A percentile compares a stretch with the other conserved stretches of the same genome.
Conservation (phyloP, 2,329 filamentous ascomycete species). For the Colletotrichum cordylinicola region DNA sequence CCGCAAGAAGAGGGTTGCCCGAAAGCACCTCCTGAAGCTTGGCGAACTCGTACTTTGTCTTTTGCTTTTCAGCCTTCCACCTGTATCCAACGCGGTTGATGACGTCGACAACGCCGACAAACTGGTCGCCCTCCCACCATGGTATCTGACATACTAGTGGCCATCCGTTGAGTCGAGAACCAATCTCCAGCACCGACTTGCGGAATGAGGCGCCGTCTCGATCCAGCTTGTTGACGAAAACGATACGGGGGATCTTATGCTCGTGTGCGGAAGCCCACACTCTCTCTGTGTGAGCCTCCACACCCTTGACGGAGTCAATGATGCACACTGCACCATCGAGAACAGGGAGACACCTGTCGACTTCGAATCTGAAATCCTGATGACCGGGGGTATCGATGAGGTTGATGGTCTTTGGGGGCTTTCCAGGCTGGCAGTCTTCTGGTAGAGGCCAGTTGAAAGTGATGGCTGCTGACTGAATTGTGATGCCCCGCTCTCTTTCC, state of each 20-base stretch:
- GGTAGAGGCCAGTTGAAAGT: constrained; percentile 89
- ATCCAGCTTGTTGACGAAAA: constrained; percentile 82
- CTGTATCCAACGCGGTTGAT: constrained; percentile 76
- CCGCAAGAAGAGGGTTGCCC: constrained; percentile 60
- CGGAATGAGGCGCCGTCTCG: constrained; percentile 81
- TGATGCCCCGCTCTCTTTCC: constrained; percentile 91
- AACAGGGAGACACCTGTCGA: constrained; percentile 86
- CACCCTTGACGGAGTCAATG: constrained; percentile 88
- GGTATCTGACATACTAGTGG: constrained; percentile 94
- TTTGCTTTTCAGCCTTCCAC: constrained; percentile 61
- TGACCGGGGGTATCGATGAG: constrained; percentile 97
- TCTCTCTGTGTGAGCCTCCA: constrained; percentile 96
- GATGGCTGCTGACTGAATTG: constrained; percentile 96
- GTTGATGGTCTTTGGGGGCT: constrained; percentile 74
- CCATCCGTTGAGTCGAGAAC: constrained; percentile 78
- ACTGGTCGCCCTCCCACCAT: constrained; percentile 85
- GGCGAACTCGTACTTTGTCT: constrained; percentile 31
- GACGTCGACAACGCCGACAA: constrained; percentile 86
- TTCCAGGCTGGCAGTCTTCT: constrained; percentile 43
- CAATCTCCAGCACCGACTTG: constrained; percentile 85
- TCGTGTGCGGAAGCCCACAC: constrained; percentile 92
- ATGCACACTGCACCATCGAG: constrained; percentile 93
- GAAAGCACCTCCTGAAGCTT: constrained; percentile 37
- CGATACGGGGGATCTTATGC: constrained; percentile 81
- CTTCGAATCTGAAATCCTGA: constrained; percentile 97